Conservation (phyloP, 768 basidiomycete species). For the Trametes sanguinea region DNA sequence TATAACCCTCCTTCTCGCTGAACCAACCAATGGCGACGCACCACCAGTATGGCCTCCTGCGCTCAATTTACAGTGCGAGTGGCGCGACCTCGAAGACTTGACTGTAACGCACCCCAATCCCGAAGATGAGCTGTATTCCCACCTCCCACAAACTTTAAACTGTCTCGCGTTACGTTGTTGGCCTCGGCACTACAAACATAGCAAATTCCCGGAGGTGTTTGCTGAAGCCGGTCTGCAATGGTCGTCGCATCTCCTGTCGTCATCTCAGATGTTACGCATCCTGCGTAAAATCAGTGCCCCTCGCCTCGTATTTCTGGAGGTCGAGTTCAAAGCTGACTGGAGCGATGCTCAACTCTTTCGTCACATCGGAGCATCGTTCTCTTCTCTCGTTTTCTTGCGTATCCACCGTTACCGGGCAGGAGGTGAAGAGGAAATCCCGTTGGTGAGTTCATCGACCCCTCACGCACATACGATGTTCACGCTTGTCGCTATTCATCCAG, state of each 20-base stretch:
- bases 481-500: background rate
- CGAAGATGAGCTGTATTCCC: slow-evolving; percentile 2
- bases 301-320: background rate
- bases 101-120: background rate
- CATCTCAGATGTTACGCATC: background rate
- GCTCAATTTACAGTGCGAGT: background rate
- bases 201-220: background rate
- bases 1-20: background rate
- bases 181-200: slow-evolving; percentile 3
- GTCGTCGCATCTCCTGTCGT: background rate
- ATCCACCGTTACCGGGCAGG: background rate
- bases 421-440: background rate
- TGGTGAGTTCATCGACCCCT: background rate
- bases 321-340: background rate
- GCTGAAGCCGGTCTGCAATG: background rate
- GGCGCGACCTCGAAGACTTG: background rate
- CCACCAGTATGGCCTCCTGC: background rate
- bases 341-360: background rate
- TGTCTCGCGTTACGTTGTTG: background rate
- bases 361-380: background rate
- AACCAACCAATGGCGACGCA: background rate
- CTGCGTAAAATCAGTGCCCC: background rate
- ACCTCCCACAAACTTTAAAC: background rate
- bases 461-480: background rate
- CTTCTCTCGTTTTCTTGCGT: background rate